Base-by-base conservation (phyloP, 129 eudicot genomes). In the Escallonia rubra region DNA sequence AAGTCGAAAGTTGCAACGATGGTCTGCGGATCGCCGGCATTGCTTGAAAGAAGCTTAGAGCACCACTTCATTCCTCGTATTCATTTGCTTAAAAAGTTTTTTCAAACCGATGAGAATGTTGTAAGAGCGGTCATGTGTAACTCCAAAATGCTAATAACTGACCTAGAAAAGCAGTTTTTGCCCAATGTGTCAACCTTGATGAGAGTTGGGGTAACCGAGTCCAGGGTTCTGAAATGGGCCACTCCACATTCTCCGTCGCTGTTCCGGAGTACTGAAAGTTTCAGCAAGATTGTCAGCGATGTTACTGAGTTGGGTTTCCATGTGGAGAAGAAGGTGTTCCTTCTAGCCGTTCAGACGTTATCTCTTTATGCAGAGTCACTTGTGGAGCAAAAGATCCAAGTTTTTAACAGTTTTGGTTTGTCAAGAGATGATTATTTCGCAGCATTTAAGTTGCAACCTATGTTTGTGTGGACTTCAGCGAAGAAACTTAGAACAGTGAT, bases 11-110 rank as follows among this genome's bases (percentile, higher is more conserved):
- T 65, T 48, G 58, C 46, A 5, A 15, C 12, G 8, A 38, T 65
- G 8, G 49, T 65, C 57, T 46, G 15, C 5, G 23, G 42, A 3
- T 16, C 16, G 43, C 68, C 68, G 46, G 46, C 16, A 16, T 23
- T 64, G 7, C 57, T 64, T 9, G 43, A 4, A 45, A 64, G 68
- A 43, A 64, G 57, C 68, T 16, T 64, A 16, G 68, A 46, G 40
- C 46, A 64, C 5, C 57, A 40, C 4, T 48, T 65, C 3, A 16
- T 49, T 11, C 69, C 69, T 39, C 14, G 58, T 11, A 46, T 65
- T 49, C 15, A 65, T 48, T 44, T 50, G 8, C 23, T 50, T 65
- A 65, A 13, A 46, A 23, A 34, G 5, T 0, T 49, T 65, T 43
- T 49, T 34, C 58, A 43, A 8, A 16, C 58, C 3, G 58, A 65